A percentile compares a stretch with the other conserved stretches of the same genome.
Evolutionary conservation across 2,329 filamentous ascomycete genomes (phyloP).

Genomic region (Clarireedia sp.): DNA sequence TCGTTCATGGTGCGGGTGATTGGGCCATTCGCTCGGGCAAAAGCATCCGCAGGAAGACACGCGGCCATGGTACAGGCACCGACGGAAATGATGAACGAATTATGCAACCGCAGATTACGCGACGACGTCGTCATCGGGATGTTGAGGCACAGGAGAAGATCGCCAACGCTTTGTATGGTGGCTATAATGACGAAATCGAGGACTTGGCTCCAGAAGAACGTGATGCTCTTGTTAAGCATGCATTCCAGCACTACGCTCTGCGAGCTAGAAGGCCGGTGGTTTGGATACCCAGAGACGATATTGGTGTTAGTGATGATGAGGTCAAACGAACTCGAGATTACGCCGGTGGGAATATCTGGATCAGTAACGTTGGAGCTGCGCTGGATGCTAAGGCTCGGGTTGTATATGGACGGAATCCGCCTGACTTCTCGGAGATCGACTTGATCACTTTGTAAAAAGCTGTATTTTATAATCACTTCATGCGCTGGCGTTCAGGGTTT

Average conservation of each 20-base stretch:
- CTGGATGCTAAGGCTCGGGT: constrained; percentile 77
- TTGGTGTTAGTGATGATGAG: constrained; percentile 89
- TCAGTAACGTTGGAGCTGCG: constrained; percentile 86
- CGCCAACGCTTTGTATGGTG: constrained; percentile 75
- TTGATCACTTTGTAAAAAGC: constrained; percentile 62
- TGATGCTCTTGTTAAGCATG: constrained; percentile 74
- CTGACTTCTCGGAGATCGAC: constrained; percentile 83
- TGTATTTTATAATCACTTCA: neutral
- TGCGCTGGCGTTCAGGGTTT: neutral
- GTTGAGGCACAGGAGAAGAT: constrained; percentile 64
- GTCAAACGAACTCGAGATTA: constrained; percentile 66
- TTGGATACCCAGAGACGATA: constrained; percentile 86
- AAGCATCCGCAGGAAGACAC: constrained; percentile 32
- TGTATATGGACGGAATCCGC: constrained; percentile 76
- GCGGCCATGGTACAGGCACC: constrained; percentile 41
- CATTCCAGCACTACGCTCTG: constrained; percentile 85
- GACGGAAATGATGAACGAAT: constrained; percentile 26
- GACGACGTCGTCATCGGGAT: constrained; percentile 47
- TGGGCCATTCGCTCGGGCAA: constrained; percentile 25
- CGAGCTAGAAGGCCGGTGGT: constrained; percentile 78
- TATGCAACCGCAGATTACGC: constrained; percentile 11
- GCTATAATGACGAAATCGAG: constrained; percentile 87
- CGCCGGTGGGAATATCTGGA: constrained; percentile 60
- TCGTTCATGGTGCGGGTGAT: constrained; percentile 20
- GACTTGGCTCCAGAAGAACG: constrained; percentile 86